Evolutionary conservation across 352 stramenopile genomes (phyloP), one percentile per base, ranked within the genome.

Genomic region (Phytophthora vignae): DNA sequence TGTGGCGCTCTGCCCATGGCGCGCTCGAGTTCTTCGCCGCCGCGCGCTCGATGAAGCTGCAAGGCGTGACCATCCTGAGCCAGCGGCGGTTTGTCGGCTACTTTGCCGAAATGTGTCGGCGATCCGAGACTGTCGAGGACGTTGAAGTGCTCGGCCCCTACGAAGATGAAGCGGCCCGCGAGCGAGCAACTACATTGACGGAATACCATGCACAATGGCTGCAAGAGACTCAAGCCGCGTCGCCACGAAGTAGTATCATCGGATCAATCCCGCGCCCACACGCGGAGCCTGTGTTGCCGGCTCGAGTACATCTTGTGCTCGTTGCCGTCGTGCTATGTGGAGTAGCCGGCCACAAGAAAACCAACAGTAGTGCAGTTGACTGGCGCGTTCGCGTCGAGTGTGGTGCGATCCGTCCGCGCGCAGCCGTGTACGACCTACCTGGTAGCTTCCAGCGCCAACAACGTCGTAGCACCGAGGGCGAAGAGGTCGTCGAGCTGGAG

Each of bases 61-160:
- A 96, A 71, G 90, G 90, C 33, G 90, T 96, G 63, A 96, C 90
- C 12, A 96, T 96, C 63, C 80, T 88, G 8, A 92, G 82, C 68
- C 90, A 96, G 54, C 74, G 85, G 22, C 83, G 88, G 19, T 96
- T 95, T 67, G 85, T 95, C 25, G 50, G 58, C 50, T 96, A 96
- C 69, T 96, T 94, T 64, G 75, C 70, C 2, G 71, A 75, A 4
- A 73, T 94, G 67, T 94, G 87, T 56, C 78, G 70, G 55, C 77
- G 53, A 46, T 62, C 31, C 12, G 79, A 81, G 59, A 71, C 50
- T 7, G 29, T 55, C 14, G 19, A 57, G 21, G 49, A 76, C 7
- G 14, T 60, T 2, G 49, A 69, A 46, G 53, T 64, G 4, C 56
- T 63, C 5, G 56, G 58, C 12, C 56, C 73, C 31, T 76, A 70